Base-by-base conservation (phyloP, 768 basidiomycete genomes). In the Phaeolepiota aurea region DNA sequence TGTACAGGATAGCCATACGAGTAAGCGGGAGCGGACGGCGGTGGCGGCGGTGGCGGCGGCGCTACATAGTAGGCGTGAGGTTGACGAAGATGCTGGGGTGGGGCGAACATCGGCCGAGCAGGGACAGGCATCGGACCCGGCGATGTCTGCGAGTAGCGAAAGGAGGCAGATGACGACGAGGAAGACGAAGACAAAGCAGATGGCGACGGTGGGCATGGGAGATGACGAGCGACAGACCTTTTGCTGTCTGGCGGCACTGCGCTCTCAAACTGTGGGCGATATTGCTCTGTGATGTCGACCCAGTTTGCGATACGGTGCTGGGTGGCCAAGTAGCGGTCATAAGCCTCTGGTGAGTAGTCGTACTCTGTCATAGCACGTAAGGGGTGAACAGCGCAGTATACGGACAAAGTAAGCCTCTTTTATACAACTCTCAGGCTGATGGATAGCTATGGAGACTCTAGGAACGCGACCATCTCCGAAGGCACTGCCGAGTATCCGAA, bases 331-430 rank as follows among this genome's bases (percentile, higher is more conserved):
- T 65, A 63, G 3, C 67, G 72, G 40, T 76, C 66, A 54, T 67
- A 67, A 12, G 72, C 75, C 40, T 67, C 75, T 12, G 76, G 75
- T 20, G 75, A 77, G 55, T 65, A 76, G 59, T 77, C 75, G 65
- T 76, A 77, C 55, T 77, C 75, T 2, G 75, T 77, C 75, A 77
- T 77, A 10, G 43, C 34, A 37, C 35, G 32, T 15, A 36, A 21
- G 33, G 20, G 46, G 33, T 22, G 36, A 38, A 21, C 16, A 22
- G 38, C 44, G 25, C 25, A 32, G 41, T 15, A 32, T 22, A 32
- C 16, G 18, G 31, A 22, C 22, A 18, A 21, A 41, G 38, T 22
- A 38, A 33, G 20, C 31, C 32, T 28, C 15, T n/a, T n/a, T n/a
- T n/a, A n/a, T n/a, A n/a, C n/a, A n/a, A n/a, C n/a, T n/a, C n/a